Evolutionary conservation across 352 stramenopile species (phyloP), one percentile per base, ranked within the genome.

Genomic region (Globisporangium spinosum): DNA sequence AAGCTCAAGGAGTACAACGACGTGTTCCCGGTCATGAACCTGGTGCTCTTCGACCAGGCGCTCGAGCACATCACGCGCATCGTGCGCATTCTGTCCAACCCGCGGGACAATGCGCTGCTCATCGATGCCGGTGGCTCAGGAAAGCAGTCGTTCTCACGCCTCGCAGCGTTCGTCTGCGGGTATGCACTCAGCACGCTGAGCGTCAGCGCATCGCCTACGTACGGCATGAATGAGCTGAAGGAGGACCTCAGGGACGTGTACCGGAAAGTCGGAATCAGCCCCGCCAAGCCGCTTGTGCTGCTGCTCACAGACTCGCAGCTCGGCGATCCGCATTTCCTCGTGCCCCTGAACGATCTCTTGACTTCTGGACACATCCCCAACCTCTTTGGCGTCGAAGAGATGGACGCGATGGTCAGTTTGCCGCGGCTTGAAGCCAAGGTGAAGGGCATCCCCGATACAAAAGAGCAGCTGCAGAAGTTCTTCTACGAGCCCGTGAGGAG

Each of bases 31-130:
- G 95, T 98, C 7, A 97, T 98, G 89, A 85, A 94, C 65, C 74
- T 98, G 9, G 91, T 98, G 43, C 68, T 98, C 0, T 98, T 98
- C 70, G 90, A 98, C 17, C 86, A 97, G 69, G 93, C 93, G 2
- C 78, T 98, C 65, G 82, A 96, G 51, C 91, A 98, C 58, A 76
- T 98, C 15, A 82, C 87, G 4, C 80, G 93, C 51, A 97, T 98
- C 43, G 84, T 91, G 49, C 77, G 93, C 8, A 91, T 98, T 35
- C 57, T 98, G 27, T 75, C 81, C 13, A 83, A 85, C 22, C 76
- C 89, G 20, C 76, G 79, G 0, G 91, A 91, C 25, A 87, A 98
- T 64, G 87, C 87, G 9, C 77, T 98, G 35, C 73, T 98, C 25
- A 93, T 95, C 34, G 89, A 87, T 4, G 89, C 95, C 9, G 89